These are phyloP conservation scores for Anethum foeniculum DNA, from an alignment of 140 eudicot species.

Conservation along the genomic window DNA sequence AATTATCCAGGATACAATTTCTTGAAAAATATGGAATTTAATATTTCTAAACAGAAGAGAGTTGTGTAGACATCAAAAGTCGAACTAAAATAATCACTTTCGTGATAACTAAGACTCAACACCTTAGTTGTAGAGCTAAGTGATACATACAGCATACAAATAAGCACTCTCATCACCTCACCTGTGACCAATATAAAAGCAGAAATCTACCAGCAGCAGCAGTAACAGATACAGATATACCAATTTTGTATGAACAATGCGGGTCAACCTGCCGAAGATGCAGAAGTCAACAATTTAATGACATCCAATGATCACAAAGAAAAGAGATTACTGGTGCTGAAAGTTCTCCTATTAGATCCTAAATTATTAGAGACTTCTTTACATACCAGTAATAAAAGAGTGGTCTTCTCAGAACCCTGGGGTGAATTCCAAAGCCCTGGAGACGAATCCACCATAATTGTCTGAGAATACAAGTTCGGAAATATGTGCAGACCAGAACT, in stretches of 20 bases:
- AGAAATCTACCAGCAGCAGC: conserved; percentile 77
- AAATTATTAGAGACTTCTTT: not conserved
- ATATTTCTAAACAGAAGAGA: not conserved
- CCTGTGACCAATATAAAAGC: conserved; percentile 78
- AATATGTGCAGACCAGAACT: conserved; percentile 79
- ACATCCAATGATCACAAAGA: not conserved
- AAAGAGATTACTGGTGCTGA: not conserved
- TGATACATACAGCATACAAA: conserved; percentile 2
- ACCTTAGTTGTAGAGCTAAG: not conserved
- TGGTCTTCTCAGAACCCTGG: conserved; percentile 67
- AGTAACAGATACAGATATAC: conserved; percentile 46
- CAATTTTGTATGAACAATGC: conserved; percentile 79
- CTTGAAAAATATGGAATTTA: not conserved
- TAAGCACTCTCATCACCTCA: conserved; percentile 17
- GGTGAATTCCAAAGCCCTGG: conserved; percentile 88
- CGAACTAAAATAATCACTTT: not conserved
- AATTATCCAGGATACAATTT: not conserved
- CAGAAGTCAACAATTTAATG: conserved; percentile 3
- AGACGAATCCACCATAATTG: conserved; percentile 77
- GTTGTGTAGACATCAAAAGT: not conserved
- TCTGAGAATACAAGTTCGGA: conserved; percentile 72
- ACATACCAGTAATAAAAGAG: conserved; percentile 69
- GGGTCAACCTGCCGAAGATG: conserved; percentile 74
- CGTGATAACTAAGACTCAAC: not conserved
- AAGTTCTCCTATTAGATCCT: not conserved